phyloP scores from a whole-genome alignment of 495 filamentous ascomycete genomes.

The Aspergillus conjunctus region DNA sequence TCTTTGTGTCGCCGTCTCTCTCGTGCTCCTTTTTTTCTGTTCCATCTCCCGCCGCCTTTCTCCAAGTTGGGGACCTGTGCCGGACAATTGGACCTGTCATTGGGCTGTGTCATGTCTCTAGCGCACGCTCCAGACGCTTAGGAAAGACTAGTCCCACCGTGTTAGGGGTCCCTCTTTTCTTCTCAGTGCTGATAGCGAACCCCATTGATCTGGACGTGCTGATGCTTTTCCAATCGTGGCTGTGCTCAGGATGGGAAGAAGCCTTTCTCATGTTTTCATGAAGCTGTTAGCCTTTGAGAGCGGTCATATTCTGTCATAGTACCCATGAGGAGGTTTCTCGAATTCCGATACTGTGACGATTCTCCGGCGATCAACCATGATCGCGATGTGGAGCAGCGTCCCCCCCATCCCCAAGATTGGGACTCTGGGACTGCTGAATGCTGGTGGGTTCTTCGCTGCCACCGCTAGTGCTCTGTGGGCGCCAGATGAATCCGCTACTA shows the following conservation, averaged over 20 bases:
- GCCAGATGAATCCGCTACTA: neutral
- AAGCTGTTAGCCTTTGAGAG: too few species aligned
- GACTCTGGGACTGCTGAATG: neutral
- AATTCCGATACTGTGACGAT: neutral
- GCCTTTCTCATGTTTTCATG: neutral
- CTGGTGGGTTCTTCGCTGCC: neutral
- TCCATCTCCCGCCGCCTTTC: slow-evolving; percentile 15
- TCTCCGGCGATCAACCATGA: neutral
- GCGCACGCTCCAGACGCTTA: slow-evolving; percentile 9
- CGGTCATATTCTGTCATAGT: too few species aligned
- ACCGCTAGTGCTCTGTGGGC: neutral
- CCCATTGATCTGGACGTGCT: slow-evolving; percentile 19
- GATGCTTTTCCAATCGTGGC: slow-evolving; percentile 20
- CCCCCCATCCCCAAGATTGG: neutral
- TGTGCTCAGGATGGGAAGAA: slow-evolving; percentile 2
- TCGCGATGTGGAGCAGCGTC: neutral
- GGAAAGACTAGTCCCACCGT: slow-evolving; percentile 3
- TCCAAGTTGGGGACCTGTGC: slow-evolving; percentile 15
- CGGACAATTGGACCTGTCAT: slow-evolving; percentile 7
- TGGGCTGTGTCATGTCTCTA: slow-evolving; percentile 13
- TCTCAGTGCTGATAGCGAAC: slow-evolving; percentile 14
- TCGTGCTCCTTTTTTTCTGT: slow-evolving; percentile 15
- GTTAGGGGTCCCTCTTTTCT: slow-evolving; percentile 11
- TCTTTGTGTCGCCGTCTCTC: slow-evolving; percentile 4
- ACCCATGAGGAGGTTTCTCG: neutral